A percentile compares a stretch with the other conserved stretches of the same genome.
Evolutionary conservation across 2,329 filamentous ascomycete species (phyloP).

Genomic region (Chrysoporthe puriensis): DNA sequence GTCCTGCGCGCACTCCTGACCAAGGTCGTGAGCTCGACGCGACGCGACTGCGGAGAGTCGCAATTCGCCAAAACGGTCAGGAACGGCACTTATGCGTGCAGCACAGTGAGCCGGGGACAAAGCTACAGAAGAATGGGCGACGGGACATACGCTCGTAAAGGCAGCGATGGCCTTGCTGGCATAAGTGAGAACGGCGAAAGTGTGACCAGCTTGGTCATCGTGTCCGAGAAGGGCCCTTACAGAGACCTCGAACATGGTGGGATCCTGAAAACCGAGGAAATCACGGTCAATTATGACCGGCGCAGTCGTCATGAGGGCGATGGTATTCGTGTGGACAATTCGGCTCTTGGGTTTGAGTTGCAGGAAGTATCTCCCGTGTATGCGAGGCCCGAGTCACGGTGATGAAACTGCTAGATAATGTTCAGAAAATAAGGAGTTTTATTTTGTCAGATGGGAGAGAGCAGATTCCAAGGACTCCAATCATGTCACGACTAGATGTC

Average conservation of each 20-base stretch:
- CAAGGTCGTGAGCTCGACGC: conserved; percentile 10
- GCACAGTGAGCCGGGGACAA: conserved; percentile 5
- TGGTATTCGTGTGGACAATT: background rate
- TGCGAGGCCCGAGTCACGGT: background rate
- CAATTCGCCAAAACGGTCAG: conserved; percentile 14
- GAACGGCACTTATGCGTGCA: conserved; percentile 16
- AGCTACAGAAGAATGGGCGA: conserved; percentile 3
- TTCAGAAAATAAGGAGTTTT: background rate
- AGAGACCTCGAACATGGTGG: conserved; percentile 2
- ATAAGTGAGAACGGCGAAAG: conserved; percentile 19
- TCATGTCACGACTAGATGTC: too few relatives aligned
- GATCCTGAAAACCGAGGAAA: conserved; percentile 8
- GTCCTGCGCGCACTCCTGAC: conserved; percentile 35
- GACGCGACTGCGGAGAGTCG: conserved; percentile 9
- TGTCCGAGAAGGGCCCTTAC: background rate
- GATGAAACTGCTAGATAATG: background rate
- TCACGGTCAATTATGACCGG: background rate
- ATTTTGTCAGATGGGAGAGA: too few relatives aligned
- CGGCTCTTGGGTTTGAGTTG: background rate
- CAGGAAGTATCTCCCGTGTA: background rate
- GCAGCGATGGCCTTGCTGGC: background rate
- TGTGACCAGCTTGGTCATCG: background rate
- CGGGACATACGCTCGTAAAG: background rate
- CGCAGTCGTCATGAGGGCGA: background rate
- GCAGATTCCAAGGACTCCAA: too few relatives aligned